Evolutionary conservation across 1,284 basidiomycete species (phyloP), one percentile per base, ranked within the genome.

Genomic region (Ganoderma boninense): DNA sequence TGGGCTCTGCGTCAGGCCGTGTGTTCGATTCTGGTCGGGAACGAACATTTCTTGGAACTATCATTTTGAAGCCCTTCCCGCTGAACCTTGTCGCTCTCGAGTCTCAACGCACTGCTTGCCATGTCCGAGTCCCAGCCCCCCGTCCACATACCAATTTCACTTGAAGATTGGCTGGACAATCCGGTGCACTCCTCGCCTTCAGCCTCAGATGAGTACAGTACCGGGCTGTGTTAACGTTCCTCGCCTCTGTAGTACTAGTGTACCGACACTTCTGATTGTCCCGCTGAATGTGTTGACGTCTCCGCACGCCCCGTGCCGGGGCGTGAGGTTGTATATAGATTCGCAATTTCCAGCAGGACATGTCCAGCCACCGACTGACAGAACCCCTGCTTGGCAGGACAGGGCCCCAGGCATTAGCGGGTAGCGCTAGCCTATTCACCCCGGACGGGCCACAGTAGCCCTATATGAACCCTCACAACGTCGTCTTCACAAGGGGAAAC

Each of bases 1-100:
- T 18, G 14, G 0, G 2, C 61, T 71, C 66, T 70, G 72, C 72
- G 35, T 35, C 16, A 72, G 68, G 66, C 67, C 71, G 63, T 70
- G 71, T 68, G 68, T 70, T 72, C 71, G 64, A 72, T 61, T 61
- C 71, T 72, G 11, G 2, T 2, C 26, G 6, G n/a, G 49, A 52
- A 11, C 49, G 23, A 32, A 32, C 29, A 32, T 32, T 32, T 32
- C 29, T 32, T 32, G 29, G 2, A 32, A 4, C 29, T 4, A 4
- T 32, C 2, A 32, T 32, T 2, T 32, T 32, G 4, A 4, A 32
- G 29, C 29, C 29, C 29, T 32, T 32, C 29, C 29, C 29, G 29
- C 29, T 32, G 4, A 32, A 4, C 29, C 4, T 4, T 32, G 29
- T 4, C 4, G 29, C 29, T 32, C 29, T 32, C 29, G 29, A 32